These are phyloP conservation scores for Flaveria trinervia DNA, from an alignment of 129 eudicot species.

Conservation along the genomic window DNA sequence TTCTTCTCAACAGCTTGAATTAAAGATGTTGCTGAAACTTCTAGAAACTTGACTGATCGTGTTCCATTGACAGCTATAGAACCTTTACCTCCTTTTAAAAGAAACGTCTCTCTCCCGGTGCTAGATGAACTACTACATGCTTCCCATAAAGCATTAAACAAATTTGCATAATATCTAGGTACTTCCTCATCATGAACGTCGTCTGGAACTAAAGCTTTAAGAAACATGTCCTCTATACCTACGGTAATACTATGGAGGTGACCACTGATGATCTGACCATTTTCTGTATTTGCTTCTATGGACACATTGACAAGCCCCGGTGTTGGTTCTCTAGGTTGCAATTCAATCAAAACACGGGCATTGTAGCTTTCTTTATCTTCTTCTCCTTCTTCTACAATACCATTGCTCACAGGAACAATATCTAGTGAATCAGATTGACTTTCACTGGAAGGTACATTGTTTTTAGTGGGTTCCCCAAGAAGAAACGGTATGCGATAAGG, in stretches of 20 bases:
- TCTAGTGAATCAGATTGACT: conserved; percentile 56
- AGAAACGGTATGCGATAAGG: conserved; percentile 79
- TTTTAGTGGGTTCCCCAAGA: conserved; percentile 62
- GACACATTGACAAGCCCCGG: conserved; percentile 83
- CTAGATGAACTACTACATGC: conserved; percentile 84
- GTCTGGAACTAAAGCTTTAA: conserved; percentile 64
- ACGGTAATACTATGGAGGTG: conserved; percentile 65
- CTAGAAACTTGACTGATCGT: conserved; percentile 86
- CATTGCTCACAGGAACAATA: conserved; percentile 58
- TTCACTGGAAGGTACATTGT: conserved; percentile 28
- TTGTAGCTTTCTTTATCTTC: conserved; percentile 42
- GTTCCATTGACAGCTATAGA: conserved; percentile 79
- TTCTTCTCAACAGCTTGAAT: conserved; percentile 67
- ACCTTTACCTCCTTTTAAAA: conserved; percentile 84
- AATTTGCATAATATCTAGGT: conserved; percentile 50
- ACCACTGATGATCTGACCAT: conserved; percentile 74
- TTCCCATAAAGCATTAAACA: conserved; percentile 92
- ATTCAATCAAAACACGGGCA: conserved; percentile 61
- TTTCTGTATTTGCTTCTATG: conserved; percentile 81
- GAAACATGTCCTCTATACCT: conserved; percentile 98
- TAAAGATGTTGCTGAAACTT: conserved; percentile 58
- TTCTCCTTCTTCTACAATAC: conserved; percentile 36
- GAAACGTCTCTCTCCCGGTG: conserved; percentile 81
- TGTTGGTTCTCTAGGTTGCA: conserved; percentile 88
- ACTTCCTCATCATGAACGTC: conserved; percentile 43